Conservation (phyloP, 2,329 filamentous ascomycete genomes). For the Sclerotinia nivalis region DNA sequence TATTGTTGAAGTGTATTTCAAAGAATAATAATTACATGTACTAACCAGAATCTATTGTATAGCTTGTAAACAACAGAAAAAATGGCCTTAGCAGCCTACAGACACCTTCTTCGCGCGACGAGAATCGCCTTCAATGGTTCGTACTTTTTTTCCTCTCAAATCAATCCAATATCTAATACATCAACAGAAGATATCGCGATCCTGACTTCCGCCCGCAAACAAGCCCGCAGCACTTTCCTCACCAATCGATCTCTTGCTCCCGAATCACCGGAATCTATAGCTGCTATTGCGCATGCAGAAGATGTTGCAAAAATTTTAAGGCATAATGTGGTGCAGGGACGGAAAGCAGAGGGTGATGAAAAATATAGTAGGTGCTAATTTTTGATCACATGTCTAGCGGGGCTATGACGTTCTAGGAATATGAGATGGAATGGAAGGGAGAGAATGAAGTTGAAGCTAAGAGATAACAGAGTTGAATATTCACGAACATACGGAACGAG, state of each 20-base stretch:
- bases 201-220: constrained; percentile 67
- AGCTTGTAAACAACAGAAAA: constrained; percentile 26
- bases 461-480: constrained; percentile 72
- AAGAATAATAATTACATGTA: neutral
- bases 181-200: constrained; percentile 67
- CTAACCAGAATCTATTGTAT: neutral
- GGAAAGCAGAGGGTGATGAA: constrained; percentile 48
- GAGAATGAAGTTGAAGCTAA: constrained; percentile 15
- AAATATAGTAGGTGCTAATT: constrained; percentile 58
- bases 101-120: constrained; percentile 77
- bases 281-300: constrained; percentile 74
- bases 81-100: constrained; percentile 76
- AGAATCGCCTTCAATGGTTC: constrained; percentile 81
- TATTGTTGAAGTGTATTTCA: neutral
- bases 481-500: constrained; percentile 86
- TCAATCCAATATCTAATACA: constrained; percentile 19
- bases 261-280: constrained; percentile 57
- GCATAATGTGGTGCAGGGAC: constrained; percentile 87
- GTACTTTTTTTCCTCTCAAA: constrained; percentile 18
- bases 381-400: neutral
- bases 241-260: constrained; percentile 61
- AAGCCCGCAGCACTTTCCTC: constrained; percentile 75
- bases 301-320: constrained; percentile 78
- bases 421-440: neutral
- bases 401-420: neutral